Conservation (phyloP, 768 basidiomycete genomes). For the Hygrophorus pudorinus region DNA sequence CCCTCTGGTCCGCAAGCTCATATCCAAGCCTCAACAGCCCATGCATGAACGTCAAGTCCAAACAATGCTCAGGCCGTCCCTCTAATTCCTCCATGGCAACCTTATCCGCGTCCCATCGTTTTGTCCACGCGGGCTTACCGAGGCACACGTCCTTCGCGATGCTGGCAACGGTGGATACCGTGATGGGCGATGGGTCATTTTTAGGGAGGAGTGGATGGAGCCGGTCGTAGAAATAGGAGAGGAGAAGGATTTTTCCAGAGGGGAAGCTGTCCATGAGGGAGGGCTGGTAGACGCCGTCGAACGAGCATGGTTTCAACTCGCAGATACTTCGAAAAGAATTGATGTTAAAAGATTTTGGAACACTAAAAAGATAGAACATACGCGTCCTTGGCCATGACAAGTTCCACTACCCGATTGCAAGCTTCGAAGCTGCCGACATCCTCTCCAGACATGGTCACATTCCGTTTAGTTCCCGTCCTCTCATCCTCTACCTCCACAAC, state of each 20-base stretch:
- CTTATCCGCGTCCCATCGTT: conserved; percentile 30
- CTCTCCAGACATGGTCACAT: conserved; percentile 80
- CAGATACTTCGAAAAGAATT: conserved; percentile 47
- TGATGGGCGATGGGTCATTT: conserved; percentile 19
- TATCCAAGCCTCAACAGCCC: conserved; percentile 81
- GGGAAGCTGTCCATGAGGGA: conserved; percentile 84
- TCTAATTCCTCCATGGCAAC: conserved; percentile 51
- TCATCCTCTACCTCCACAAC: conserved; percentile 53
- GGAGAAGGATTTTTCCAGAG: conserved; percentile 73
- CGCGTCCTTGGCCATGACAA: conserved; percentile 94
- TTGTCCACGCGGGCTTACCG: conserved; percentile 53
- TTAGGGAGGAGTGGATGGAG: conserved; percentile 59
- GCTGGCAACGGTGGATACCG: conserved; percentile 47
- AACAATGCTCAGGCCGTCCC: conserved; percentile 87
- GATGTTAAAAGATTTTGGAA: not conserved
- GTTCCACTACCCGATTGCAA: conserved; percentile 72
- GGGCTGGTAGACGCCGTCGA: conserved; percentile 96
- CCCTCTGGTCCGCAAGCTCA: conserved; percentile 64
- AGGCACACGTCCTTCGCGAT: conserved; percentile 67
- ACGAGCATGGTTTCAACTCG: conserved; percentile 88
- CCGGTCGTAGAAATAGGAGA: conserved; percentile 98
- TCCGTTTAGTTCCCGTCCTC: conserved; percentile 28
- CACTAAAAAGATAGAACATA: conserved; percentile 29
- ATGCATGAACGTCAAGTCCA: conserved; percentile 95
- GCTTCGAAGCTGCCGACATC: conserved; percentile 78